Conservation (phyloP, 805 yeast species). For the Dipodascopsis uninucleata region DNA sequence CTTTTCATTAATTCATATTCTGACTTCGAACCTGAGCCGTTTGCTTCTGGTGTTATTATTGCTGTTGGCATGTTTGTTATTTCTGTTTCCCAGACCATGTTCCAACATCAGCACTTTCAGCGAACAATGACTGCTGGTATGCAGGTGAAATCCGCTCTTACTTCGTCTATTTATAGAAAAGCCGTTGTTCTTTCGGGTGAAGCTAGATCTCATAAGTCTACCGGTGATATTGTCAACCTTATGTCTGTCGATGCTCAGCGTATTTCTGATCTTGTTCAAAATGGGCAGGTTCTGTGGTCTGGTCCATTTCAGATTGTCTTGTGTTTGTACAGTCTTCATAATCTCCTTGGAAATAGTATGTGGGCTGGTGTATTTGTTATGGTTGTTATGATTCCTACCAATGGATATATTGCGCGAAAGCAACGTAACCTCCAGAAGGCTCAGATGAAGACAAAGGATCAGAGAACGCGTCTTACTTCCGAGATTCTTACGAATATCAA, state of each 20-base stretch:
- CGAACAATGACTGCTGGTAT: constrained; percentile 54
- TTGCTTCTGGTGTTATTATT: constrained; percentile 59
- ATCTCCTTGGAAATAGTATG: constrained; percentile 73
- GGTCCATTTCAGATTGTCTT: constrained; percentile 86
- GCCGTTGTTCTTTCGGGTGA: constrained; percentile 64
- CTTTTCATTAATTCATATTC: constrained; percentile 51
- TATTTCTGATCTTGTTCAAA: constrained; percentile 64
- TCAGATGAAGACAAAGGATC: constrained; percentile 92
- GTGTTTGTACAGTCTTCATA: constrained; percentile 72
- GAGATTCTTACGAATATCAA: constrained; percentile 89
- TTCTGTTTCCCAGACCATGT: constrained; percentile 56
- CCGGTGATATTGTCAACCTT: constrained; percentile 78
- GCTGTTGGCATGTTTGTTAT: constrained; percentile 61
- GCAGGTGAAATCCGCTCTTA: constrained; percentile 61
- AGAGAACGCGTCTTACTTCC: constrained; percentile 81
- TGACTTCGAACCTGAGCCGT: constrained; percentile 41
- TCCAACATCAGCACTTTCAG: constrained; percentile 64
- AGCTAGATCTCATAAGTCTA: constrained; percentile 54
- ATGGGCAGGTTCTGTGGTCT: constrained; percentile 80
- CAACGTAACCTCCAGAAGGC: constrained; percentile 71
- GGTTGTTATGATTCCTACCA: constrained; percentile 78
- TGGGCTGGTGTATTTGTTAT: constrained; percentile 90
- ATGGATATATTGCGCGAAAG: constrained; percentile 60
- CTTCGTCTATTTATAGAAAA: constrained; percentile 66
- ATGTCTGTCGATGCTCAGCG: constrained; percentile 71